Evolutionary conservation across 768 basidiomycete species (phyloP).

Genomic region (Leccinum subgranulosum): DNA sequence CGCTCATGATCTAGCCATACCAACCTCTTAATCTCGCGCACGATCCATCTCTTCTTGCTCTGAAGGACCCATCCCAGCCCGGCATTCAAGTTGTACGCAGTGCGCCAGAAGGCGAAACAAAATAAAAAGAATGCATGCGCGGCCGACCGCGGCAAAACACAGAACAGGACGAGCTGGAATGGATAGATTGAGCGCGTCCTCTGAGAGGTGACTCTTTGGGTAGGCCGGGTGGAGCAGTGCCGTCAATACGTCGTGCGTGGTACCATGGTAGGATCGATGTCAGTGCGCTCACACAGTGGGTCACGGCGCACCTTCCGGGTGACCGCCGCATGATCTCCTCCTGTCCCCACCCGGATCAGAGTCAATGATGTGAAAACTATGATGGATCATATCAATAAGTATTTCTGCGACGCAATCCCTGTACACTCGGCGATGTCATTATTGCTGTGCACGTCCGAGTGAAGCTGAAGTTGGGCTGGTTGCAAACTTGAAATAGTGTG

Average conservation of each 20-base stretch:
- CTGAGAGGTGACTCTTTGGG: slow-evolving; percentile 88
- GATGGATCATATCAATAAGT: neutral
- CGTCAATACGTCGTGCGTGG: slow-evolving; percentile 88
- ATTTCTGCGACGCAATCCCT: slow-evolving; percentile 24
- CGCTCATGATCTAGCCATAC: slow-evolving; percentile 87
- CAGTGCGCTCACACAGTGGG: neutral
- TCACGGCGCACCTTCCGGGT: too few relatives aligned
- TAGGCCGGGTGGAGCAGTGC: slow-evolving; percentile 78
- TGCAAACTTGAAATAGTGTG: too few relatives aligned
- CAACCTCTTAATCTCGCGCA: slow-evolving; percentile 66
- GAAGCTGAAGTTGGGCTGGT: too few relatives aligned
- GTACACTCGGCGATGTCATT: slow-evolving; percentile 20
- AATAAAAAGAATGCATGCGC: slow-evolving; percentile 72
- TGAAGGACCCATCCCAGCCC: slow-evolving; percentile 95
- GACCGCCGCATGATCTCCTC: slow-evolving; percentile 44
- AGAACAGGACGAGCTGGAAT: slow-evolving; percentile 74
- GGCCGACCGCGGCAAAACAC: slow-evolving; percentile 50
- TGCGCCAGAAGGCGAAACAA: slow-evolving; percentile 93
- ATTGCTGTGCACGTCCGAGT: slow-evolving; percentile 7
- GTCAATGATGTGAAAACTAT: slow-evolving; percentile 5
- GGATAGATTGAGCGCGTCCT: slow-evolving; percentile 81
- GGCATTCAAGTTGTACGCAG: slow-evolving; percentile 86
- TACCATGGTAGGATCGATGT: slow-evolving; percentile 24
- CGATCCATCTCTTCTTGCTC: slow-evolving; percentile 94
- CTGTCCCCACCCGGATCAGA: slow-evolving; percentile 5